Percentiles rank a stretch among this genome's conserved stretches.
phyloP scores from a whole-genome alignment of 192 early-diverging fungal species.

The Coemansia sp. region DNA sequence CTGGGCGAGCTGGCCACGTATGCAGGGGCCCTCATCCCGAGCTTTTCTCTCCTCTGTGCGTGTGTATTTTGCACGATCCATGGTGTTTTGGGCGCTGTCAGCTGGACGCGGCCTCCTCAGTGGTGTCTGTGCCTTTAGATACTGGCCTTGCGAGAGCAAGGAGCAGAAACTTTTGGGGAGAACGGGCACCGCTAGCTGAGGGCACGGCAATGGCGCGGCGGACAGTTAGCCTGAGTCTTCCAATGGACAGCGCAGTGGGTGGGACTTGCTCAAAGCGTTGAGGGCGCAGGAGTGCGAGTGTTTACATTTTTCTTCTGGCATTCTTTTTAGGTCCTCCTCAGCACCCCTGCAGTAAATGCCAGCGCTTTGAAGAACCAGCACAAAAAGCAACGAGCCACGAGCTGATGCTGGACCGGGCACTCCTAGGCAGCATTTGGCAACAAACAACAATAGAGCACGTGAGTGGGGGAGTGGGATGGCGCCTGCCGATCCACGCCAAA shows the following conservation, averaged over 20 bases:
- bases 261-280: background rate
- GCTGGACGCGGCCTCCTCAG: slow-evolving; percentile 12
- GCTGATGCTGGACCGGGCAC: slow-evolving; percentile 13
- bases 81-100: background rate
- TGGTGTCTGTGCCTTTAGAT: slow-evolving; percentile 6
- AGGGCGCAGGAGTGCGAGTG: slow-evolving; percentile 9
- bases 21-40: slow-evolving; percentile 9
- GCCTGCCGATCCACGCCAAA: slow-evolving; percentile 9
- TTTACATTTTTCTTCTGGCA: slow-evolving; percentile 44
- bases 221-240: background rate
- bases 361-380: slow-evolving; percentile 4
- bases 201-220: slow-evolving; percentile 8
- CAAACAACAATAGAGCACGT: slow-evolving; percentile 7
- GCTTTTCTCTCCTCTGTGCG: background rate
- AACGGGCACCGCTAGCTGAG: slow-evolving; percentile 5
- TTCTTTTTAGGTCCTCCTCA: slow-evolving; percentile 31
- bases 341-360: background rate
- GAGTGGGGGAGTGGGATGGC: slow-evolving; percentile 1
- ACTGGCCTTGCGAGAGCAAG: slow-evolving; percentile 9
- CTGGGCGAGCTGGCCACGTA: slow-evolving; percentile 1
- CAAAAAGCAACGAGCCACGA: slow-evolving; percentile 36
- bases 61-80: background rate
- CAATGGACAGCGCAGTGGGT: background rate
- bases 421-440: background rate
- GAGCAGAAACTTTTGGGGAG: slow-evolving; percentile 14